These are phyloP conservation scores for Auricularia sp. DNA, from an alignment of 768 basidiomycete species.

Conservation along the genomic window DNA sequence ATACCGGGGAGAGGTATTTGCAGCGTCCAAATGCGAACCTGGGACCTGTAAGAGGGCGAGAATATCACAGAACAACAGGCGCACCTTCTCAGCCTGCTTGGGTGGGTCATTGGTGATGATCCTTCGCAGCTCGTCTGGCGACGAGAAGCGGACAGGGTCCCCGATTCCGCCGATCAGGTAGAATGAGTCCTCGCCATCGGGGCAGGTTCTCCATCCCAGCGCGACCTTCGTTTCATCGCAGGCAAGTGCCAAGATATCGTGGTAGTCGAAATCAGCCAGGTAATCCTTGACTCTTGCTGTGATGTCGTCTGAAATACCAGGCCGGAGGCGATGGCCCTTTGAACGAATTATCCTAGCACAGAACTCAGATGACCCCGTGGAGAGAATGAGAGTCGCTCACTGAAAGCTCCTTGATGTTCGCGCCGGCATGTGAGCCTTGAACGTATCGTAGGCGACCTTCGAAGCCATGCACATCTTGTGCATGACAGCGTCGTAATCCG, in stretches of 20 bases:
- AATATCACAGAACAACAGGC: neutral
- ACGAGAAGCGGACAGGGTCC: conserved; percentile 14
- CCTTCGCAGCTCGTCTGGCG: conserved; percentile 13
- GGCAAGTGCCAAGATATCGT: neutral
- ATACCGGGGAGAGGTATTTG: conserved; percentile 23
- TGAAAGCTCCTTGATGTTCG: conserved; percentile 12
- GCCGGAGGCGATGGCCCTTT: conserved; percentile 14
- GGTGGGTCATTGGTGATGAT: conserved; percentile 7
- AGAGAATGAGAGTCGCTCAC: conserved; percentile 4
- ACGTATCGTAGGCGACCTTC: conserved; percentile 13
- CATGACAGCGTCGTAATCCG: conserved; percentile 18
- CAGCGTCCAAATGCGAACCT: conserved; percentile 27
- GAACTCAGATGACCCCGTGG: too few species aligned
- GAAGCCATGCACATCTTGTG: conserved; percentile 20
- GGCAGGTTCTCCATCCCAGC: neutral
- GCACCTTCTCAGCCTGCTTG: neutral
- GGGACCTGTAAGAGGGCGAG: neutral
- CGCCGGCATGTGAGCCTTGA: conserved; percentile 14
- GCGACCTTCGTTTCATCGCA: neutral
- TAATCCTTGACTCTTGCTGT: conserved; percentile 14
- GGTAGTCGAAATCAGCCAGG: conserved; percentile 3
- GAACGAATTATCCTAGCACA: conserved; percentile 8
- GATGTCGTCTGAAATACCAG: conserved; percentile 12
- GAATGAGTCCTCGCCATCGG: conserved; percentile 5
- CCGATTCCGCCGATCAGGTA: conserved; percentile 18